Evolutionary conservation across 768 basidiomycete species (phyloP).

Genomic region (Calocybe indica): DNA sequence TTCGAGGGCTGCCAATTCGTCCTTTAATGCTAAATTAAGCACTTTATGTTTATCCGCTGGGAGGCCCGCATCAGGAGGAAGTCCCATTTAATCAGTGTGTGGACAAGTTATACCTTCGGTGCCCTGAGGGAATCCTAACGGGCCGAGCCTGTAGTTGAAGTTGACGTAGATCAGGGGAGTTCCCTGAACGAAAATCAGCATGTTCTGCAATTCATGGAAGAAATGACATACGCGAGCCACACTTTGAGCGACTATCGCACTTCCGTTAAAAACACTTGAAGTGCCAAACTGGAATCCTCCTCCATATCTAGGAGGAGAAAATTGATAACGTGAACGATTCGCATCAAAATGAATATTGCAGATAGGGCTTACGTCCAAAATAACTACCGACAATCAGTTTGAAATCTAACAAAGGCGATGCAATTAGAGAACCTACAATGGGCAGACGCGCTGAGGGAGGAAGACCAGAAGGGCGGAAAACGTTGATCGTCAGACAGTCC

Average conservation of each 20-base stretch:
- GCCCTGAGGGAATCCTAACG: constrained; percentile 27
- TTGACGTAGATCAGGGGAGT: constrained; percentile 41
- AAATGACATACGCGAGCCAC: constrained; percentile 14
- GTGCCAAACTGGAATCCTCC: constrained; percentile 17
- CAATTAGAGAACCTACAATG: constrained; percentile 21
- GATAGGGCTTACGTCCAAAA: constrained; percentile 31
- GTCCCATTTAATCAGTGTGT: background rate
- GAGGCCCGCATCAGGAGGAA: background rate
- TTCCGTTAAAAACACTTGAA: constrained; percentile 17
- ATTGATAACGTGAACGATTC: background rate
- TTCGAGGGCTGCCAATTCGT: constrained; percentile 31
- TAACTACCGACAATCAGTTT: constrained; percentile 13
- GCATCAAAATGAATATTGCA: background rate
- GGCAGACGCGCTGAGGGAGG: constrained; percentile 23
- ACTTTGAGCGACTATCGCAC: constrained; percentile 20
- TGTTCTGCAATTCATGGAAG: background rate
- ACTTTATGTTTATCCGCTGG: constrained; percentile 10
- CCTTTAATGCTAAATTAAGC: constrained; percentile 34
- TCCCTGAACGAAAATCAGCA: constrained; percentile 14
- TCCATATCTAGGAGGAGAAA: constrained; percentile 10
- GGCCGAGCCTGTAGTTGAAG: constrained; percentile 34
- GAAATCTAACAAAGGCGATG: background rate
- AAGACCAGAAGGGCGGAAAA: constrained; percentile 42
- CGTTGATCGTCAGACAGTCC: constrained; percentile 55
- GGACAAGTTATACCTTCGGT: constrained; percentile 14